Percentiles rank a stretch among this genome's conserved stretches.
These are phyloP conservation scores for Agastache rugosa DNA, from an alignment of 257 asterid genomes.

Conservation along the genomic window DNA sequence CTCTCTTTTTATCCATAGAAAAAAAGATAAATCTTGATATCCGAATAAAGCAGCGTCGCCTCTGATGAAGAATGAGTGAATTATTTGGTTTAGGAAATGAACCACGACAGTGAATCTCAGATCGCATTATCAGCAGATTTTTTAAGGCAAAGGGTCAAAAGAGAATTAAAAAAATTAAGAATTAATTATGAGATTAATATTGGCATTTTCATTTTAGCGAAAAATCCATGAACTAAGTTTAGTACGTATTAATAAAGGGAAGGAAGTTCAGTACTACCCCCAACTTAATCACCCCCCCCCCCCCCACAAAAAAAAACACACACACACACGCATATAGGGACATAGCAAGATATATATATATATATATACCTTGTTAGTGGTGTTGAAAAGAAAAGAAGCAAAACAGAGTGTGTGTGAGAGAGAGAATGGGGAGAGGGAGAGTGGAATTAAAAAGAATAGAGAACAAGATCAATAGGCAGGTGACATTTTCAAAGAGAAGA, in stretches of 20 bases:
- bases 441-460: conserved; percentile 94
- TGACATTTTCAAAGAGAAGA: conserved; percentile 91
- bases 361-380: neutral
- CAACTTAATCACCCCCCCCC: conserved; percentile 20
- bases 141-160: neutral
- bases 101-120: neutral
- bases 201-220: neutral
- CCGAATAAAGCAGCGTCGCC: neutral
- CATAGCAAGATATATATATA: neutral
- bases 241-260: conserved; percentile 37
- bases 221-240: conserved; percentile 25
- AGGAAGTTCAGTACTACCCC: conserved; percentile 19
- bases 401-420: neutral
- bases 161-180: too few relatives aligned
- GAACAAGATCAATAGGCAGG: conserved; percentile 95
- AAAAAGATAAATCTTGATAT: too few relatives aligned
- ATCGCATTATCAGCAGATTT: neutral
- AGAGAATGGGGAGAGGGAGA: conserved; percentile 91
- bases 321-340: neutral
- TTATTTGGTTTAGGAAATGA: conserved; percentile 5
- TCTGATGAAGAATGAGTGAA: neutral
- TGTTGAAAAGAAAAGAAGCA: neutral
- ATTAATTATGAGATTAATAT: too few relatives aligned
- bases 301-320: too few relatives aligned
- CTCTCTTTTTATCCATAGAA: neutral